These are phyloP conservation scores for Lachnellula occidentalis DNA, from an alignment of 2,329 filamentous ascomycete species.

Conservation along the genomic window DNA sequence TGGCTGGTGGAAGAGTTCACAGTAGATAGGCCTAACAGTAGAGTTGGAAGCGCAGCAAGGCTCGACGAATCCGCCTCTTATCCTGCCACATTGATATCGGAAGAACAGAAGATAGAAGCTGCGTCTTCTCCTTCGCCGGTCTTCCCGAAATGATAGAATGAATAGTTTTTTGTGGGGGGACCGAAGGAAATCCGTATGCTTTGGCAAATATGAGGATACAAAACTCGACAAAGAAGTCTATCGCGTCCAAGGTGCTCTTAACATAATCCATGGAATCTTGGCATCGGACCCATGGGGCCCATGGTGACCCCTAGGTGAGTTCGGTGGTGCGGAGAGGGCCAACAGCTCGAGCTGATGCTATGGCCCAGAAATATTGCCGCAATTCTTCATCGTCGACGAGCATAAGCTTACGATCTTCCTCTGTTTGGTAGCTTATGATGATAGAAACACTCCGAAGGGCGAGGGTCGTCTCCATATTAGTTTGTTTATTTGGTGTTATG, in stretches of 20 bases:
- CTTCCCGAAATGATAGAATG: too few species aligned
- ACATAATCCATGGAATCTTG: not conserved
- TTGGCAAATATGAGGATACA: not conserved
- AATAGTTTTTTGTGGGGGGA: too few species aligned
- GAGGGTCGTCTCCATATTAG: too few species aligned
- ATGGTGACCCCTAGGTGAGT: too few species aligned
- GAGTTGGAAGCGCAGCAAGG: conserved; percentile 8
- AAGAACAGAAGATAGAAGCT: not conserved
- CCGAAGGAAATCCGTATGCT: not conserved
- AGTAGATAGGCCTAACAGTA: conserved; percentile 10
- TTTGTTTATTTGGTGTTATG: too few species aligned
- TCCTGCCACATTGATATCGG: conserved; percentile 7
- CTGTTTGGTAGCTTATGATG: too few species aligned
- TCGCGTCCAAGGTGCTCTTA: not conserved
- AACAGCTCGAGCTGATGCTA: not conserved
- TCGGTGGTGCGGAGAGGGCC: not conserved
- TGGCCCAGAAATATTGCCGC: not conserved
- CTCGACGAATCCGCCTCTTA: conserved; percentile 6
- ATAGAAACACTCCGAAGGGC: too few species aligned
- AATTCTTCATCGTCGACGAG: not conserved
- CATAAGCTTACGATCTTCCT: too few species aligned
- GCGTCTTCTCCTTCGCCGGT: too few species aligned
- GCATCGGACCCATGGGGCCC: not conserved
- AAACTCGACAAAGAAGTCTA: not conserved
- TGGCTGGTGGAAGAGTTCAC: conserved; percentile 10